A percentile compares a stretch with the other conserved stretches of the same genome.
These are phyloP conservation scores for Galerina marginata DNA, from an alignment of 768 basidiomycete species.

Conservation along the genomic window DNA sequence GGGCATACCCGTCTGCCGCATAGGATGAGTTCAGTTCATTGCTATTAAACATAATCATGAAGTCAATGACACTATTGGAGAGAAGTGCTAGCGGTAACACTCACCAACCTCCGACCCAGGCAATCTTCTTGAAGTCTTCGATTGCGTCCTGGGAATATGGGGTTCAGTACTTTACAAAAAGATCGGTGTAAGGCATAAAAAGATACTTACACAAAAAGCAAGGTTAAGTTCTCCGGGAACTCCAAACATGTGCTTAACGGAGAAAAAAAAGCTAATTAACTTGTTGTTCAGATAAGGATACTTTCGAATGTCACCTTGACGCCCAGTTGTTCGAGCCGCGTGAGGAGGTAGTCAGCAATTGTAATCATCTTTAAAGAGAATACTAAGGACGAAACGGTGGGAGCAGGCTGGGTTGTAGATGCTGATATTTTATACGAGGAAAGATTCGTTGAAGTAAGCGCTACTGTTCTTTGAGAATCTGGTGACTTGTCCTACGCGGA, in stretches of 20 bases:
- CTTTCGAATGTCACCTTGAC: slow-evolving; percentile 1
- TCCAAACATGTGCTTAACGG: slow-evolving; percentile 58
- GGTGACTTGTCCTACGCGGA: neutral
- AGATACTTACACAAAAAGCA: slow-evolving; percentile 52
- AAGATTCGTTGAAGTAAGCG: no score
- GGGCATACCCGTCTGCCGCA: slow-evolving; percentile 92
- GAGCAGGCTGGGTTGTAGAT: no score
- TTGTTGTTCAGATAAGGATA: neutral
- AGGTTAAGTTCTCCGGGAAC: slow-evolving; percentile 86
- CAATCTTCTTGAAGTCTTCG: slow-evolving; percentile 71
- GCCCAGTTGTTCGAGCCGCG: slow-evolving; percentile 10
- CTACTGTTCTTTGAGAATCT: neutral
- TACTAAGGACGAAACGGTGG: no score
- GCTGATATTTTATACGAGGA: no score
- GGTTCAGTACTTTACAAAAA: neutral
- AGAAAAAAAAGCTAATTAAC: neutral
- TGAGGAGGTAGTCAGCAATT: slow-evolving; percentile 10
- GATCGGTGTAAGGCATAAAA: neutral
- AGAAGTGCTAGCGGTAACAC: neutral
- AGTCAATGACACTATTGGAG: neutral
- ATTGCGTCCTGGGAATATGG: slow-evolving; percentile 64
- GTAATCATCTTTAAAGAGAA: slow-evolving; percentile 4
- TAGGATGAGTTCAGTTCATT: slow-evolving; percentile 87
- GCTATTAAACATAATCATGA: slow-evolving; percentile 36
- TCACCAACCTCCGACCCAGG: slow-evolving; percentile 87